These are phyloP conservation scores for Fusarium phyllophilum DNA, from an alignment of 2,329 filamentous ascomycete species.

Conservation along the genomic window DNA sequence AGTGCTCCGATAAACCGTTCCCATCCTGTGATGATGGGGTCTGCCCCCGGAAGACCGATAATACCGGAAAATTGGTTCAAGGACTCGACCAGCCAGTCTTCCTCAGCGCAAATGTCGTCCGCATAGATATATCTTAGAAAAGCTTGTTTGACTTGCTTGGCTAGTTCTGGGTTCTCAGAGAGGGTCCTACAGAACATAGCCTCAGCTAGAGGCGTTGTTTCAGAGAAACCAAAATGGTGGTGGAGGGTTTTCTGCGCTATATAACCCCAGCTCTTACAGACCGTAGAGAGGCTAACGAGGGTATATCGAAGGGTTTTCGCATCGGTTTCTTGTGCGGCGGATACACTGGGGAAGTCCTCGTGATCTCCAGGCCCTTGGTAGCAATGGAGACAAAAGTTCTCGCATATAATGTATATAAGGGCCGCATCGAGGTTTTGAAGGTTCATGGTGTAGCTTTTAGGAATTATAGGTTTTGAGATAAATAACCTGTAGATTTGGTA, in stretches of 20 bases:
- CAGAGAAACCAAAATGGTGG: slow-evolving; percentile 8
- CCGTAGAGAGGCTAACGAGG: neutral
- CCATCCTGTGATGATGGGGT: accelerated
- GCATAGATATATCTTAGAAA: neutral
- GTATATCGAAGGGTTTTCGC: neutral
- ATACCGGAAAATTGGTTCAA: neutral
- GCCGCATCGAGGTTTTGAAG: neutral
- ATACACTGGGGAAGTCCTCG: neutral
- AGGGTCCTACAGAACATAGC: neutral
- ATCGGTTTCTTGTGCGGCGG: neutral
- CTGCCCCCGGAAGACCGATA: neutral
- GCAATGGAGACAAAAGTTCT: neutral
- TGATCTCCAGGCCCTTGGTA: neutral
- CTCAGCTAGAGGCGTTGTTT: accelerated
- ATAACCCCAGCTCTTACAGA: neutral
- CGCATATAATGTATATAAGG: neutral
- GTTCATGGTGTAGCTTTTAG: neutral
- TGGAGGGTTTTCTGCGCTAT: slow-evolving; percentile 11
- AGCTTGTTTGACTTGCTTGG: neutral
- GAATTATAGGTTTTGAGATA: too few relatives aligned
- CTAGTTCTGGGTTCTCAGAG: neutral
- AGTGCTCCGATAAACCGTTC: neutral
- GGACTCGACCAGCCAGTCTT: neutral
- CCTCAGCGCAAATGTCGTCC: neutral
- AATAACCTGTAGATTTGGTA: neutral